phyloP scores from a whole-genome alignment of 495 filamentous ascomycete genomes.

The Xylaria cubensis region DNA sequence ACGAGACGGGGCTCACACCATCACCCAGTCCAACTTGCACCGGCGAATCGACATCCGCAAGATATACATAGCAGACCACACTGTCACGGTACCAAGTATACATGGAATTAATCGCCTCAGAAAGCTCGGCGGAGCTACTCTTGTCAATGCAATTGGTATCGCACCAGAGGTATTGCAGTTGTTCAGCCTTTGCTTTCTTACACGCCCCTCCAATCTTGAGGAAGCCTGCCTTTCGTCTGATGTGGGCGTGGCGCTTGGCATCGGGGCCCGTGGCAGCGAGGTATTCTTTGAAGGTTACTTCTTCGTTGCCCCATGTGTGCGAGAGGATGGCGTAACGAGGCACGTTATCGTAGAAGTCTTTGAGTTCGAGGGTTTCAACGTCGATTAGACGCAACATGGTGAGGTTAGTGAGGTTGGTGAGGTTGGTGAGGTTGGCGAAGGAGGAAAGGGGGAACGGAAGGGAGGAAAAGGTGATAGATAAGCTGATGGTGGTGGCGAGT shows the following conservation, averaged over 20 bases:
- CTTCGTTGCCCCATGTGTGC: conserved; percentile 52
- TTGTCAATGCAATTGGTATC: conserved; percentile 55
- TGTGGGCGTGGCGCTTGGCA: not conserved
- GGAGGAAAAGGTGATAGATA: not conserved
- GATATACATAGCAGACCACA: conserved; percentile 46
- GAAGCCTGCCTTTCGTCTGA: conserved; percentile 32
- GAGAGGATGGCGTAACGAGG: conserved; percentile 54
- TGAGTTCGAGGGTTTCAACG: conserved; percentile 45
- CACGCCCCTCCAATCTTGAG: conserved; percentile 40
- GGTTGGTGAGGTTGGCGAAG: conserved; percentile 26
- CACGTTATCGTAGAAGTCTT: conserved; percentile 42
- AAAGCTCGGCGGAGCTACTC: conserved; percentile 47
- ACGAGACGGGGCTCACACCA: not conserved
- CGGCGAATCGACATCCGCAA: no score
- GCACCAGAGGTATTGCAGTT: conserved; percentile 43
- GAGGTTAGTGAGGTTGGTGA: no score
- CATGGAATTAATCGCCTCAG: conserved; percentile 52
- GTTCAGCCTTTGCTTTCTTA: conserved; percentile 26
- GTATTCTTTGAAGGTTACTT: conserved; percentile 50
- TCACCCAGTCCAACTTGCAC: no score
- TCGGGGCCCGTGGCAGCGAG: not conserved
- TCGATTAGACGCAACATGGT: conserved; percentile 58
- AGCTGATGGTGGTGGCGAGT: not conserved
- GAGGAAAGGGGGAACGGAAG: not conserved
- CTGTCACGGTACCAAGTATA: conserved; percentile 46